Evolutionary conservation across 768 basidiomycete species (phyloP).

Genomic region (Suillus cothurnatus): DNA sequence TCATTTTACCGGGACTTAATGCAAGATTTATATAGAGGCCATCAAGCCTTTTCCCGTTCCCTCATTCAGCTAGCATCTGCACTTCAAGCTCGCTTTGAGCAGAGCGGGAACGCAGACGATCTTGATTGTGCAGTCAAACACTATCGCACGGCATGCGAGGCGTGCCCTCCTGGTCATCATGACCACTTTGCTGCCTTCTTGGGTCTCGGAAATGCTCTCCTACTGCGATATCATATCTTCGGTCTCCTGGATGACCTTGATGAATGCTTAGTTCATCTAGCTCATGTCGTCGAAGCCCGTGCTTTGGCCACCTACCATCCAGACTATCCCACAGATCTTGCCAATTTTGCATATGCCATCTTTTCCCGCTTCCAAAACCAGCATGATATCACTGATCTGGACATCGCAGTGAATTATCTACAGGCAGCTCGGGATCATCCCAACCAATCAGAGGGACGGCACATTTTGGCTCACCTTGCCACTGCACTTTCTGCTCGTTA

Average conservation of each 20-base stretch:
- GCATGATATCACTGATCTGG: constrained; percentile 15
- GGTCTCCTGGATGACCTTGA: constrained; percentile 21
- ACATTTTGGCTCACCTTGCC: constrained; percentile 13
- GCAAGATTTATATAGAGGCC: constrained; percentile 14
- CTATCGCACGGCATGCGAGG: constrained; percentile 16
- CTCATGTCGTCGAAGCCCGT: constrained; percentile 20
- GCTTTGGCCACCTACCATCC: constrained; percentile 7
- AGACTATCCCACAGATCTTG: constrained; percentile 11
- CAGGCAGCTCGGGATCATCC: constrained; percentile 17
- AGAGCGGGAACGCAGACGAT: constrained; percentile 12
- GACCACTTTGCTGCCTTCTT: constrained; percentile 16
- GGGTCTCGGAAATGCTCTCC: constrained; percentile 20
- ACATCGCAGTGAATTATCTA: constrained; percentile 17
- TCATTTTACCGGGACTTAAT: constrained; percentile 18
- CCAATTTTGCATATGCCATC: constrained; percentile 16
- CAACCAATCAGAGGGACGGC: constrained; percentile 6
- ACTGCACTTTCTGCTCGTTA: constrained; percentile 18
- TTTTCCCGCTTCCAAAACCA: constrained; percentile 21
- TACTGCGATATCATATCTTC: constrained; percentile 14
- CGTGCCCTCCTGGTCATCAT: constrained; percentile 12
- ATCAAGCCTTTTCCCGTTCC: constrained; percentile 10
- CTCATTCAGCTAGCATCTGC: constrained; percentile 21
- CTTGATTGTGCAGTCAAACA: constrained; percentile 26
- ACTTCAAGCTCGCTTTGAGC: constrained; percentile 20
- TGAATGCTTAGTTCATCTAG: constrained; percentile 24